Conservation (phyloP, 1,284 basidiomycete genomes). For the Microbotryum intermedium region DNA sequence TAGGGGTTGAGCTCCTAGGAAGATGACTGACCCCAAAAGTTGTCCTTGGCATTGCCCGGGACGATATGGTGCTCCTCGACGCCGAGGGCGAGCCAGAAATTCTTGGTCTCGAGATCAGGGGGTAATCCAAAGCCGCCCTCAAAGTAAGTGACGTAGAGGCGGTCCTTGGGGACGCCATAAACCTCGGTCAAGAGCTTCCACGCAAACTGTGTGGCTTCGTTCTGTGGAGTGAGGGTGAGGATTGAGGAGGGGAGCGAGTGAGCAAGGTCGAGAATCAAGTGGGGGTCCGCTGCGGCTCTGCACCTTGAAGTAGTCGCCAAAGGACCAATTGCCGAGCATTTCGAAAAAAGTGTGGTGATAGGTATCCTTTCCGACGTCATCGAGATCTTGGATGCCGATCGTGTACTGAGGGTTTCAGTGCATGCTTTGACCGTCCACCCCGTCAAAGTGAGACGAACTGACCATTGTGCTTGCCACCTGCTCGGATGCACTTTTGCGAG, state of each 20-base stretch:
- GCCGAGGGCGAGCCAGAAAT: conserved; percentile 79
- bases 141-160: conserved; percentile 95
- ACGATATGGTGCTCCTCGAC: conserved; percentile 83
- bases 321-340: conserved; percentile 99
- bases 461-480: conserved; percentile 98
- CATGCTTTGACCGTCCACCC: background rate
- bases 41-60: conserved; percentile 91
- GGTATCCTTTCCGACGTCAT: conserved; percentile 91
- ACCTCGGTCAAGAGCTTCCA: conserved; percentile 90
- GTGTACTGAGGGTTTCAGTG: too few relatives aligned
- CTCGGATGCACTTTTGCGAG: conserved; percentile 94
- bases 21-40: conserved; percentile 80
- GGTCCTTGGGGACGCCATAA: conserved; percentile 78
- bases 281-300: conserved; percentile 6
- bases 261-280: background rate
- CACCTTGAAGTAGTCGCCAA: conserved; percentile 98
- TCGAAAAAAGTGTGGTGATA: conserved; percentile 89
- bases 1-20: too few relatives aligned
- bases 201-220: conserved; percentile 84
- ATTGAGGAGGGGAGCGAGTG: background rate
- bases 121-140: conserved; percentile 88
- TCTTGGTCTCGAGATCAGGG: conserved; percentile 71
- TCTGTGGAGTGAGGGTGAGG: conserved; percentile 44
- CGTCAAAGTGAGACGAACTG: conserved; percentile 20
- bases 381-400: conserved; percentile 57